phyloP scores from a whole-genome alignment of 2,329 filamentous ascomycete genomes.

The Helotiales sp. region DNA sequence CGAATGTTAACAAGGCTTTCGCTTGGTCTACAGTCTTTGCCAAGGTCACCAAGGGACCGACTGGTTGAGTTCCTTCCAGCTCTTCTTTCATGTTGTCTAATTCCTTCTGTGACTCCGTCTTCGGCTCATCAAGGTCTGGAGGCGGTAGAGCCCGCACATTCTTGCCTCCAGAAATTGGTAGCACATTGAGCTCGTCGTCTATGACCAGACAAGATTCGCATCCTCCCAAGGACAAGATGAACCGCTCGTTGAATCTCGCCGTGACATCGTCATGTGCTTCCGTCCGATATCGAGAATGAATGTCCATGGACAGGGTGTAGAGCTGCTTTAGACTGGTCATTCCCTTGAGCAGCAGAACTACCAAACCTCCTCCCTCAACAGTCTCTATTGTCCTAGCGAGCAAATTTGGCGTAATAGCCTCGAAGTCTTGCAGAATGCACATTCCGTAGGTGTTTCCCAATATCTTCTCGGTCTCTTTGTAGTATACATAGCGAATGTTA shows the following conservation, averaged over 20 bases:
- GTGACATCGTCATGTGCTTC: slow-evolving; percentile 95
- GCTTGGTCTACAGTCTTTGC: slow-evolving; percentile 94
- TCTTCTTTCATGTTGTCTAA: slow-evolving; percentile 85
- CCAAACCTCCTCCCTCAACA: slow-evolving; percentile 91
- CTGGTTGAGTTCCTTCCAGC: slow-evolving; percentile 79
- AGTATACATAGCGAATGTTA: slow-evolving; percentile 98
- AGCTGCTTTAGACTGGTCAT: slow-evolving; percentile 98
- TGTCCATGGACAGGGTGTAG: slow-evolving; percentile 96
- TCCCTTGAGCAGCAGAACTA: slow-evolving; percentile 87
- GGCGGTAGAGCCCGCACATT: slow-evolving; percentile 81
- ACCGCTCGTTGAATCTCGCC: slow-evolving; percentile 95
- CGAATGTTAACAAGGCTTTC: slow-evolving; percentile 94
- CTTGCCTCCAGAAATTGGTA: slow-evolving; percentile 95
- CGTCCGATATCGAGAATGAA: slow-evolving; percentile 93
- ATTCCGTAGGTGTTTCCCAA: slow-evolving; percentile 97
- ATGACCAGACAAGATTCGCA: slow-evolving; percentile 94
- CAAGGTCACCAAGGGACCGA: slow-evolving; percentile 80
- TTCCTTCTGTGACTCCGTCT: slow-evolving; percentile 71
- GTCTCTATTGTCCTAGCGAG: slow-evolving; percentile 95
- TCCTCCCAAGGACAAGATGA: slow-evolving; percentile 91
- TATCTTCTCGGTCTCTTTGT: slow-evolving; percentile 99
- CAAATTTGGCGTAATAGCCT: slow-evolving; percentile 95
- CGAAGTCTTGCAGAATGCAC: slow-evolving; percentile 98
- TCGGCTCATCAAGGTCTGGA: slow-evolving; percentile 70
- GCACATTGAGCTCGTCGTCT: slow-evolving; percentile 95